phyloP scores from a whole-genome alignment of 306 rosid genomes.

The Begonia peltatifolia region DNA sequence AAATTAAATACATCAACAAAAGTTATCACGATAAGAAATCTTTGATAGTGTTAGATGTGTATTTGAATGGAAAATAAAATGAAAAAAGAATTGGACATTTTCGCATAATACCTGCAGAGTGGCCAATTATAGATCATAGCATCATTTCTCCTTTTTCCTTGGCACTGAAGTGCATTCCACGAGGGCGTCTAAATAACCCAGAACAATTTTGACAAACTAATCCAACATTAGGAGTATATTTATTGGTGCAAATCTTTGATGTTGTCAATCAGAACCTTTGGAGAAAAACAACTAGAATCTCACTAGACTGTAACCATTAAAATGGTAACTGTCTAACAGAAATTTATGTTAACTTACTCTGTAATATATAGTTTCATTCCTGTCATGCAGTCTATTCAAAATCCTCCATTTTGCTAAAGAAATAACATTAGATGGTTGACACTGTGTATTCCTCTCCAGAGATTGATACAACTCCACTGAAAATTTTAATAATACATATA shows the following conservation, averaged over 20 bases:
- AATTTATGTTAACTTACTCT: conserved; percentile 41
- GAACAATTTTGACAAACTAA: conserved; percentile 93
- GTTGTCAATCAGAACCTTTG: conserved; percentile 88
- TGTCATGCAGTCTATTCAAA: conserved; percentile 87
- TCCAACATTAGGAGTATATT: conserved; percentile 96
- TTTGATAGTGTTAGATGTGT: too few species aligned
- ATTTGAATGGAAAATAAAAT: not conserved
- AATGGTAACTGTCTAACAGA: conserved; percentile 10
- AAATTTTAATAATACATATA: conserved; percentile 11
- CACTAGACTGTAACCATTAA: conserved; percentile 8
- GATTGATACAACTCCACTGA: conserved; percentile 89
- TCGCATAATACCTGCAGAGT: conserved; percentile 34
- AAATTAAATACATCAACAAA: too few species aligned
- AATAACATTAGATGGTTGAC: conserved; percentile 54
- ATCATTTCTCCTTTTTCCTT: conserved; percentile 99
- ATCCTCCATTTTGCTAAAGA: conserved; percentile 95
- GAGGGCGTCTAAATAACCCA: conserved; percentile 90
- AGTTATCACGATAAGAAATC: too few species aligned
- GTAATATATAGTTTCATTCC: conserved; percentile 88
- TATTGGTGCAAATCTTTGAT: conserved; percentile 81
- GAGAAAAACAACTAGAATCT: not conserved
- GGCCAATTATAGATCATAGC: conserved; percentile 99
- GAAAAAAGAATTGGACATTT: conserved; percentile 6
- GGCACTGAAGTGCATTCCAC: conserved; percentile 99
- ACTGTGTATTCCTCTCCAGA: conserved; percentile 71